Evolutionary conservation across 2,329 filamentous ascomycete species (phyloP), one percentile per base, ranked within the genome.

Genomic region (Phaeophleospora eucalypticola): DNA sequence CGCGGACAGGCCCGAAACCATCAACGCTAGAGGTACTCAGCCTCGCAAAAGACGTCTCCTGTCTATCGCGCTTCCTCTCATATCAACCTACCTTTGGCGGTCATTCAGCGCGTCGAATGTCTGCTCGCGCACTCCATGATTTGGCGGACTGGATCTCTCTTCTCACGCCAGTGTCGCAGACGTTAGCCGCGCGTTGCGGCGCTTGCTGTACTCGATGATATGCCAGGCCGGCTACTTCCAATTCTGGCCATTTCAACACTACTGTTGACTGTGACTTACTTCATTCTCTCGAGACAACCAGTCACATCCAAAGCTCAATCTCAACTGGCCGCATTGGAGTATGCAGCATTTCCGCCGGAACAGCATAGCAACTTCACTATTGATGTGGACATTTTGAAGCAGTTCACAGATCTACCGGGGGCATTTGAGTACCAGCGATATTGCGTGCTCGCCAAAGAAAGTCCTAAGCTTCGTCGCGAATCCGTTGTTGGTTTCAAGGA

Each of bases 351-450:
- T 16, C 18, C 39, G 12, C 38, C 37, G 12, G 41, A 46, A 15
- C 35, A 45, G n/a, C 27, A 41, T 8, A 24, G 44, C 20, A 54
- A 57, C 44, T 34, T 52, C 39, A 53, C 54, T 4, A 35, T 53
- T 41, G 54, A 57, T 20, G 36, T 52, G 36, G 49, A 57, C 34
- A 43, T 57, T n/a, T 36, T 57, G 38, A 52, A 54, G 29, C 35
- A 47, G 18, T 47, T 57, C 20, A 38, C 49, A 4, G 45, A 49
- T 10, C 36, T 37, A 17, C 52, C 54, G 3, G 36, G 32, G 10
- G 51, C 37, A 14, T 57, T 57, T 41, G 44, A 21, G 14, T 57
- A 55, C 36, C 48, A 52, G 38, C 41, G 54, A n/a, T 48, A 50
- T 35, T 57, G 57, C 34, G 43, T 59, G 20, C 27, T 32, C 14